Conservation (phyloP, 768 basidiomycete genomes). For the Macrolepiota dolichaula region DNA sequence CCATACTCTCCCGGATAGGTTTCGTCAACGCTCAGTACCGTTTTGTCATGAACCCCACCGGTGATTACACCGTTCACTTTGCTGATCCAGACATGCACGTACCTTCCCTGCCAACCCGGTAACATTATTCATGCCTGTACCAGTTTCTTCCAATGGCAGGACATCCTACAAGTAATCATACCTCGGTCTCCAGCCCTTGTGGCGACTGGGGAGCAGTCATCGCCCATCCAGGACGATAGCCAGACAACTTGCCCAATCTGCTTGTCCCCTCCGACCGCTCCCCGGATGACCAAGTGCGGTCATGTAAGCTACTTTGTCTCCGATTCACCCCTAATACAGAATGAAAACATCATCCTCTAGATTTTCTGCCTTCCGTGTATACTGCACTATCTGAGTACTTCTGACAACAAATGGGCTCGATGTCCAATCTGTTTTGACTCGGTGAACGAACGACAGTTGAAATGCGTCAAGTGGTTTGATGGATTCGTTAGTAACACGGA, state of each 20-base stretch:
- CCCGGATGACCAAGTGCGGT: slow-evolving; percentile 95
- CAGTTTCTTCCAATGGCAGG: slow-evolving; percentile 95
- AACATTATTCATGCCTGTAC: slow-evolving; percentile 13
- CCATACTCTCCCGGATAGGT: slow-evolving; percentile 38
- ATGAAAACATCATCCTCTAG: slow-evolving; percentile 34
- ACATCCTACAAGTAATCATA: slow-evolving; percentile 92
- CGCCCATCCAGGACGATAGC: slow-evolving; percentile 46
- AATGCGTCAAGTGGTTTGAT: slow-evolving; percentile 89
- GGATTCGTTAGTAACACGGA: slow-evolving; percentile 34
- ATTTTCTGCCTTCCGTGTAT: slow-evolving; percentile 96
- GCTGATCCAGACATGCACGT: slow-evolving; percentile 95
- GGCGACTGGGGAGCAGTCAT: slow-evolving; percentile 34
- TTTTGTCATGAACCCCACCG: slow-evolving; percentile 91
- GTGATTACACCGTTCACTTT: slow-evolving; percentile 92
- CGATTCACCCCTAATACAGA: slow-evolving; percentile 11
- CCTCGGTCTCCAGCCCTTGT: slow-evolving; percentile 75
- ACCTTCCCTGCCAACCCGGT: slow-evolving; percentile 3
- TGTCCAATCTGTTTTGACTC: slow-evolving; percentile 98
- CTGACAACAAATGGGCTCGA: slow-evolving; percentile 86
- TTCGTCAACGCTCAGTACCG: slow-evolving; percentile 97
- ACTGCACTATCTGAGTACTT: slow-evolving; percentile 82
- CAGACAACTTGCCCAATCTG: slow-evolving; percentile 91
- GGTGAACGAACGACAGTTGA: slow-evolving; percentile 85
- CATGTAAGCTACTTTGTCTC: slow-evolving; percentile 63
- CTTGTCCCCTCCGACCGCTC: slow-evolving; percentile 83